These are phyloP conservation scores for Phytophthora boehmeriae DNA, from an alignment of 352 stramenopile species.

Conservation along the genomic window DNA sequence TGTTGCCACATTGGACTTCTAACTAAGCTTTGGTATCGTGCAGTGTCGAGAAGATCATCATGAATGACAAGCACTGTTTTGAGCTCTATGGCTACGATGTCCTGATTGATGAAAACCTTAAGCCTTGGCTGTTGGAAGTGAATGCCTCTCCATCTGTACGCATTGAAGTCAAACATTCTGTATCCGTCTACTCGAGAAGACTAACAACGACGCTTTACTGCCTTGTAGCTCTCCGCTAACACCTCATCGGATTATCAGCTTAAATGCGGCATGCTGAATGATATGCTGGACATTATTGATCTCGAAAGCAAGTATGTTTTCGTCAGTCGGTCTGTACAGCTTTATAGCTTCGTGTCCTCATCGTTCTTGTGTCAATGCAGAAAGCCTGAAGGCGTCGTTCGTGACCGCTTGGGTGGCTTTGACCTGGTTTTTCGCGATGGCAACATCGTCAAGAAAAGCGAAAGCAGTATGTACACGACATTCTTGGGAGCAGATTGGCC, in stretches of 20 bases:
- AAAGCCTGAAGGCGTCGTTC: slow-evolving; percentile 31
- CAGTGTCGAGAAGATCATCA: slow-evolving; percentile 93
- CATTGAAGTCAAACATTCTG: slow-evolving; percentile 6
- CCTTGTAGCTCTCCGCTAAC: slow-evolving; percentile 85
- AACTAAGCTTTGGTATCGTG: background rate
- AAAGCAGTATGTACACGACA: slow-evolving; percentile 78
- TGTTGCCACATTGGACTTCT: background rate
- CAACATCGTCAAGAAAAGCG: slow-evolving; percentile 55
- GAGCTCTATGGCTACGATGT: slow-evolving; percentile 95
- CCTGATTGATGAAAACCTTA: slow-evolving; percentile 92
- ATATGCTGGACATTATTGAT: slow-evolving; percentile 95
- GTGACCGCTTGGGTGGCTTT: slow-evolving; percentile 73
- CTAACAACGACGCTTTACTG: background rate
- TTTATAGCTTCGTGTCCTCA: background rate
- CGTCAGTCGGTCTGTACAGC: background rate
- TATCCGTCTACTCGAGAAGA: background rate
- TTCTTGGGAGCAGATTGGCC: slow-evolving; percentile 70
- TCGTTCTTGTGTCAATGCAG: slow-evolving; percentile 24
- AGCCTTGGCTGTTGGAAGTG: slow-evolving; percentile 93
- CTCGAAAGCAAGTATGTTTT: slow-evolving; percentile 80
- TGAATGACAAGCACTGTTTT: slow-evolving; percentile 96
- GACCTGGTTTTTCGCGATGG: slow-evolving; percentile 83
- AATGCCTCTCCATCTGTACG: slow-evolving; percentile 92
- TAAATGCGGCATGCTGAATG: slow-evolving; percentile 94
- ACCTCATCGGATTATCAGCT: slow-evolving; percentile 92